Evolutionary conservation across 2,329 filamentous ascomycete species (phyloP).

Genomic region (Xylaria hypoxylon): DNA sequence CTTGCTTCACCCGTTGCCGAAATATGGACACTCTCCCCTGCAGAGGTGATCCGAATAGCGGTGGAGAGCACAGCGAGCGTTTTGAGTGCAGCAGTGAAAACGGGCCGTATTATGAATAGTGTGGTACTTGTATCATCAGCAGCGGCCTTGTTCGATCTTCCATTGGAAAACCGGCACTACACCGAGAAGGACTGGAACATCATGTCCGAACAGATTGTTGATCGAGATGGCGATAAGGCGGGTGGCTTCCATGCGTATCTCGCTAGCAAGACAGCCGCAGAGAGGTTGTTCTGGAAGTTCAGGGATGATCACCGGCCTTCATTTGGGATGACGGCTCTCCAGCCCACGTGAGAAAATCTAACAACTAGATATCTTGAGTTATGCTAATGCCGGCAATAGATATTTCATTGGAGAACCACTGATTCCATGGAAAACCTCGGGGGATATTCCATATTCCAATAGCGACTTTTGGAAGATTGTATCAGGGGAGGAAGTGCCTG

Average conservation of each 20-base stretch:
- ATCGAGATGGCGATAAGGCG: slow-evolving; percentile 37
- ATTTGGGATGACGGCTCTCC: slow-evolving; percentile 46
- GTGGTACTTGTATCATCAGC: slow-evolving; percentile 47
- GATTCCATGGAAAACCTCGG: slow-evolving; percentile 43
- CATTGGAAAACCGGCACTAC: slow-evolving; percentile 38
- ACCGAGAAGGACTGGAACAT: slow-evolving; percentile 48
- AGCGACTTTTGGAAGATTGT: slow-evolving; percentile 43
- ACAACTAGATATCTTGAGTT: background rate
- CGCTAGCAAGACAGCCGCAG: slow-evolving; percentile 47
- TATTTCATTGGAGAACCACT: slow-evolving; percentile 48
- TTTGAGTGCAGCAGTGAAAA: slow-evolving; percentile 42
- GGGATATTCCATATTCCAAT: slow-evolving; percentile 43
- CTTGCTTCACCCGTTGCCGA: slow-evolving; percentile 45
- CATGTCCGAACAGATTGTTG: slow-evolving; percentile 38
- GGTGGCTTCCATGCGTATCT: slow-evolving; percentile 45
- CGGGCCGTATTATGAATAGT: slow-evolving; percentile 40
- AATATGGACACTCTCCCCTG: slow-evolving; percentile 40
- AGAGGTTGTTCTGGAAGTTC: slow-evolving; percentile 47
- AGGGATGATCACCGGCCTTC: slow-evolving; percentile 41
- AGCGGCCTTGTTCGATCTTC: slow-evolving; percentile 45
- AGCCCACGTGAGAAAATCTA: slow-evolving; percentile 42
- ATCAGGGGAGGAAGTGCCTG: slow-evolving; percentile 41
- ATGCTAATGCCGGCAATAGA: slow-evolving; percentile 32
- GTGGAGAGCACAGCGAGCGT: slow-evolving; percentile 41
- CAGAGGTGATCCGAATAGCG: slow-evolving; percentile 44